A percentile compares a stretch with the other conserved stretches of the same genome.
These are phyloP conservation scores for Nissolia schottii DNA, from an alignment of 306 rosid genomes.

Conservation along the genomic window DNA sequence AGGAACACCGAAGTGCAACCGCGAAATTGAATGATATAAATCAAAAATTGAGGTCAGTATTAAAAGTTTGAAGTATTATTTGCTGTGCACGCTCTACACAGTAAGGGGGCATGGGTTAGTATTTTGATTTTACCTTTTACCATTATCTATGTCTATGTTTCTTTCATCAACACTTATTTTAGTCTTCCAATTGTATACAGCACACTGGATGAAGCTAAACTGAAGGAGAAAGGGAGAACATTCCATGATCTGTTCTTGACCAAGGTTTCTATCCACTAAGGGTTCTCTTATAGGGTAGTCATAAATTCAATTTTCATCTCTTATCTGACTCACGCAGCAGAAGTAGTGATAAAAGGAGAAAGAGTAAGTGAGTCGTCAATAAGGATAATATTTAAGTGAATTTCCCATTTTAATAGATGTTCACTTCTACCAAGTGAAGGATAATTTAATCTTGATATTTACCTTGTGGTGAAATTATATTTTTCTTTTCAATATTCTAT, in stretches of 20 bases:
- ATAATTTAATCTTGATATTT: background rate
- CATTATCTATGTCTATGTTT: background rate
- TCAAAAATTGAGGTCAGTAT: constrained; percentile 78
- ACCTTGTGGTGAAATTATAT: constrained; percentile 5
- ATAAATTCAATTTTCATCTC: constrained; percentile 17
- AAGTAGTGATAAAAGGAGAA: no score
- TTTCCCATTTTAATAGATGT: constrained; percentile 5
- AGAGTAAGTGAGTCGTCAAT: no score
- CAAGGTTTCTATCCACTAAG: constrained; percentile 78
- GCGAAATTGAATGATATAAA: constrained; percentile 68
- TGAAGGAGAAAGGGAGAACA: constrained; percentile 94
- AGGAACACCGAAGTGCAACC: constrained; percentile 73
- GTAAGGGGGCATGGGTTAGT: background rate
- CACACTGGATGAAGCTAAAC: constrained; percentile 79
- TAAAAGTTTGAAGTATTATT: constrained; percentile 1
- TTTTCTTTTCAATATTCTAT: constrained; percentile 10
- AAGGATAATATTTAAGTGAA: constrained; percentile 16
- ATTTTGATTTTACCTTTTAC: background rate
- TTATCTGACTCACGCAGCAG: no score
- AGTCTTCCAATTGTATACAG: constrained; percentile 45
- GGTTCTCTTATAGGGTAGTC: no score
- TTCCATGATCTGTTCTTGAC: constrained; percentile 92
- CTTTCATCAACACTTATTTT: constrained; percentile 8
- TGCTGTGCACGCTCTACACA: background rate
- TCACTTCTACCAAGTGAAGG: constrained; percentile 1